These are phyloP conservation scores for Curvularia spicifera DNA, from an alignment of 2,329 filamentous ascomycete species.

Conservation along the genomic window DNA sequence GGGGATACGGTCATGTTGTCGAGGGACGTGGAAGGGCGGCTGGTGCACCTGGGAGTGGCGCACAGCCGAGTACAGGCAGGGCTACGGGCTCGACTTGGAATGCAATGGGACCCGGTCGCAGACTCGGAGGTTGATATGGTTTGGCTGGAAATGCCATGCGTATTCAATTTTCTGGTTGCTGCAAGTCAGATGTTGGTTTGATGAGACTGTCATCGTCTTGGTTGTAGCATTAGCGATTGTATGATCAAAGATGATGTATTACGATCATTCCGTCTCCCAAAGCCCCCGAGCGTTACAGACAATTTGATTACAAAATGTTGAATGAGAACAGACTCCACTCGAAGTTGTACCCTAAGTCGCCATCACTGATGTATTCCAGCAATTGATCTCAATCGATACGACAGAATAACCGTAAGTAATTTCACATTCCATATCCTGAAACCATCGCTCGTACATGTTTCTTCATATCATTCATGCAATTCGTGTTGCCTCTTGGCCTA, in stretches of 20 bases:
- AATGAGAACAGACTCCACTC: background rate
- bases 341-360: background rate
- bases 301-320: background rate
- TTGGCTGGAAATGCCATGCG: constrained; percentile 12
- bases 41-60: constrained; percentile 22
- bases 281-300: background rate
- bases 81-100: constrained; percentile 38
- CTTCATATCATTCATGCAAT: background rate
- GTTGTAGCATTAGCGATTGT: background rate
- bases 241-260: background rate
- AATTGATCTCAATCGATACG: background rate
- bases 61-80: constrained; percentile 29
- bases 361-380: background rate
- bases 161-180: background rate
- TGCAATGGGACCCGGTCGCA: constrained; percentile 41
- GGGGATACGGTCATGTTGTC: constrained; percentile 69
- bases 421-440: background rate
- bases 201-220: background rate
- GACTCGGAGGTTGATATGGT: constrained; percentile 34
- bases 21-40: constrained; percentile 38
- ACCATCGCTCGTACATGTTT: background rate
- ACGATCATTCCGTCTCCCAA: background rate
- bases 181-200: background rate
- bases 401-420: background rate
- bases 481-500: constrained; percentile 11